Conservation (phyloP, 1,284 basidiomycete species). For the Austroboletus niveus region DNA sequence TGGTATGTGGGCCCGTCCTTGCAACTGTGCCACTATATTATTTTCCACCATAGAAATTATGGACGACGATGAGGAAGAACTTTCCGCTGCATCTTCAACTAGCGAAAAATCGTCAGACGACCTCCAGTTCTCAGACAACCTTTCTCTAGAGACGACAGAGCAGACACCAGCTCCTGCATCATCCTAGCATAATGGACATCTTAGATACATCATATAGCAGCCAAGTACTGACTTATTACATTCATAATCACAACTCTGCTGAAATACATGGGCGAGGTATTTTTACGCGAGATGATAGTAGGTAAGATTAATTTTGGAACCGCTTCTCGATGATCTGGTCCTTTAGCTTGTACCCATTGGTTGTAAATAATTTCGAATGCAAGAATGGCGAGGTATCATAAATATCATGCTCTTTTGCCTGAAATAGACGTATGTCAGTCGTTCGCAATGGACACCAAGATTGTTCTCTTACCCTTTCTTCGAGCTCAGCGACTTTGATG, state of each 20-base stretch:
- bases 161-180: slow-evolving; percentile 13
- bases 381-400: slow-evolving; percentile 89
- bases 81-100: slow-evolving; percentile 2
- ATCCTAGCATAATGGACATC: slow-evolving; percentile 21
- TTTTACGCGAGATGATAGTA: slow-evolving; percentile 2
- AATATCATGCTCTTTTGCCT: slow-evolving; percentile 95
- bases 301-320: slow-evolving; percentile 44
- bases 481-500: slow-evolving; percentile 77
- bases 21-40: slow-evolving; percentile 2
- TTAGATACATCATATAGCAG: slow-evolving; percentile 22
- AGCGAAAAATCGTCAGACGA: slow-evolving; percentile 10
- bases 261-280: slow-evolving; percentile 10
- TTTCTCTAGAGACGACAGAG: slow-evolving; percentile 8
- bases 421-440: slow-evolving; percentile 19
- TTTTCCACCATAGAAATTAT: slow-evolving; percentile 49
- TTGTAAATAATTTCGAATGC: slow-evolving; percentile 78
- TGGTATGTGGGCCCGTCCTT: slow-evolving; percentile 50
- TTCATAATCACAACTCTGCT: slow-evolving; percentile 33
- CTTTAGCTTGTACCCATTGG: slow-evolving; percentile 84
- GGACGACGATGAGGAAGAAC: slow-evolving; percentile 54
- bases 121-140: slow-evolving; percentile 1
- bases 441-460: neutral
- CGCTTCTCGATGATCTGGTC: slow-evolving; percentile 68
- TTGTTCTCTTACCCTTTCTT: slow-evolving; percentile 65
- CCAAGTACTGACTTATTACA: slow-evolving; percentile 25